phyloP scores from a whole-genome alignment of 148 eudicot genomes.

The Arctostaphylos glauca region DNA sequence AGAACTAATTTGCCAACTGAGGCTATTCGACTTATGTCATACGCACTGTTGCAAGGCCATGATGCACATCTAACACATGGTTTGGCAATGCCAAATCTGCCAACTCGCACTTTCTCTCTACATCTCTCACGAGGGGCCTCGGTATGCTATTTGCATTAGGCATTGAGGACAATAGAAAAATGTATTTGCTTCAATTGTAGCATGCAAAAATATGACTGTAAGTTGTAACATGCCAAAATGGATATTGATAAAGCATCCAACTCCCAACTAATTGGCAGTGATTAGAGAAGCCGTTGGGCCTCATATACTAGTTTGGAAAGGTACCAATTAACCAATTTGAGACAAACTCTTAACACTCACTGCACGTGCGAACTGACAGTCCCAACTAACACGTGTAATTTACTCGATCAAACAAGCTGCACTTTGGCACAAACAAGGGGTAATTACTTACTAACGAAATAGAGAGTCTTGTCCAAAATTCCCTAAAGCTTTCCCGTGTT shows the following conservation, averaged over 20 bases:
- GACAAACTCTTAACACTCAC: not conserved
- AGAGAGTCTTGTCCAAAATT: not conserved
- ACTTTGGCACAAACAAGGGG: not conserved
- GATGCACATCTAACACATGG: too few relatives aligned
- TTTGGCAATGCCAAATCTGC: too few relatives aligned
- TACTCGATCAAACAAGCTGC: not conserved
- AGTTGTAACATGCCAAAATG: too few relatives aligned
- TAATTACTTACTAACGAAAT: too few relatives aligned
- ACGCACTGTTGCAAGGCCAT: not conserved
- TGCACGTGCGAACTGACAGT: not conserved
- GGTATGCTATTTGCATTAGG: too few relatives aligned
- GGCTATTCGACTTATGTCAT: conserved; percentile 2
- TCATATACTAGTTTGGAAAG: not conserved
- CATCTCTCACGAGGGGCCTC: too few relatives aligned
- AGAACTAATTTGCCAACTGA: not conserved
- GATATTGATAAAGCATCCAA: not conserved
- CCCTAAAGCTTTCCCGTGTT: too few relatives aligned
- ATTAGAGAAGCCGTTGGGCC: not conserved
- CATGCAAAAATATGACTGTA: too few relatives aligned
- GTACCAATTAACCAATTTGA: not conserved
- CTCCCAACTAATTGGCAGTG: not conserved
- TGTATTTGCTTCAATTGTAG: too few relatives aligned
- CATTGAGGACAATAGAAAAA: too few relatives aligned
- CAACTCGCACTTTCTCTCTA: too few relatives aligned
- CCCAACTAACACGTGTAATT: not conserved